A percentile compares a stretch with the other conserved stretches of the same genome.
phyloP scores from a whole-genome alignment of 1,139 yeast genomes.

The Lizanozyma gosingica region DNA sequence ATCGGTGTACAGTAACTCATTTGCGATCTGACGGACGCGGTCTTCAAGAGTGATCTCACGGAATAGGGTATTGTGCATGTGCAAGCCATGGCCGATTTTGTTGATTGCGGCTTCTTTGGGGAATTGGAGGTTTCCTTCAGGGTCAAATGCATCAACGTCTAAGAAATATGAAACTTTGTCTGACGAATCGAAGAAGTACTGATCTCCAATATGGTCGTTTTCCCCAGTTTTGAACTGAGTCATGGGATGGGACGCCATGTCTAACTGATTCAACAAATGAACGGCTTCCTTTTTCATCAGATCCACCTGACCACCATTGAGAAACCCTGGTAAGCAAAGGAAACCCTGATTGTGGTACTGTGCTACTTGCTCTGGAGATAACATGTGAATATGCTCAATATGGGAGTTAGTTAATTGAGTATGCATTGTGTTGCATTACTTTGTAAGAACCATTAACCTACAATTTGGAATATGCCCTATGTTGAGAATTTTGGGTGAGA shows the following conservation, averaged over 20 bases:
- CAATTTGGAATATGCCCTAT: no score
- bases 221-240: constrained; percentile 65
- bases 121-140: constrained; percentile 37
- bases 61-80: constrained; percentile 43
- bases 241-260: constrained; percentile 53
- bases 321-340: neutral
- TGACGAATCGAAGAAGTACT: constrained; percentile 60
- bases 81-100: constrained; percentile 76
- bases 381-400: no score
- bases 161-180: constrained; percentile 65
- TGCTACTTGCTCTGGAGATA: neutral
- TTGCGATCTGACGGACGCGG: constrained; percentile 44
- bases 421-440: no score
- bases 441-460: no score
- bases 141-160: constrained; percentile 62
- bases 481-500: no score
- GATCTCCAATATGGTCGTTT: constrained; percentile 63
- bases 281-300: neutral
- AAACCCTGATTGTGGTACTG: neutral
- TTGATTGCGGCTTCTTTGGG: constrained; percentile 56
- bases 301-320: neutral
- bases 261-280: constrained; percentile 38
- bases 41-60: constrained; percentile 41
- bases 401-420: no score
- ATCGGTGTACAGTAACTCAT: constrained; percentile 44